Base-by-base conservation (phyloP, 371 early-diverging fungal species). In the Mortierella sp. region DNA sequence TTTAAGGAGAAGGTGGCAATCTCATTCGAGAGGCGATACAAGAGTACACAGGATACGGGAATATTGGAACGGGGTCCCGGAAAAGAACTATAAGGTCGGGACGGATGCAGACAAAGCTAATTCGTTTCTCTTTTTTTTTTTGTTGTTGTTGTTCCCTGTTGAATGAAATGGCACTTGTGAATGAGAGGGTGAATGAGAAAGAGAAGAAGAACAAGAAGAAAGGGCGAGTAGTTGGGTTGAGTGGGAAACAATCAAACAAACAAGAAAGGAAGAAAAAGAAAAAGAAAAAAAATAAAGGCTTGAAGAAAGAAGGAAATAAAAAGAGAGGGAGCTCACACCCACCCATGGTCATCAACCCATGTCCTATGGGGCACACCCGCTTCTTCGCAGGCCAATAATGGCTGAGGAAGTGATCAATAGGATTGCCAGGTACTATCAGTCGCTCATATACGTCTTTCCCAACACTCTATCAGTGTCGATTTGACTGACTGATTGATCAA, bases 231-330 rank as follows among this genome's bases (percentile, higher is more conserved):
- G 56, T 11, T 56, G 74, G 27, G 55, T 29, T 11, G 48, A 18
- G 24, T 56, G 35, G 21, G 51, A 43, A 75, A 54, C 24, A 32
- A n/a, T 72, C 32, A 16, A 75, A 65, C 38, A n/a, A 3, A 48
- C 58, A 58, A 16, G 44, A n/a, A 75, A 54, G 63, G 74, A 56
- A 46, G 10, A 51, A 48, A 68, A 14, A 48, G 58, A 75, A 16
- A 71, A n/a, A 71, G 32, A 38, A 63, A 72, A 63, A 72, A 18
- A 43, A 80, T 7, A 32, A 44, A 35, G 41, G 1, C 7, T 51
- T 14, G 63, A 54, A 24, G 12, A 55, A 44, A 44, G 11, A 18
- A 68, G 24, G 60, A 70, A 44, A 46, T 51, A 29, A 44, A 32
- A 8, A 55, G 10, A n/a, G n/a, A n/a, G 29, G 6, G 35, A 35